Conservation (phyloP, 2,329 filamentous ascomycete species). For the Microsporum ferrugineum region DNA sequence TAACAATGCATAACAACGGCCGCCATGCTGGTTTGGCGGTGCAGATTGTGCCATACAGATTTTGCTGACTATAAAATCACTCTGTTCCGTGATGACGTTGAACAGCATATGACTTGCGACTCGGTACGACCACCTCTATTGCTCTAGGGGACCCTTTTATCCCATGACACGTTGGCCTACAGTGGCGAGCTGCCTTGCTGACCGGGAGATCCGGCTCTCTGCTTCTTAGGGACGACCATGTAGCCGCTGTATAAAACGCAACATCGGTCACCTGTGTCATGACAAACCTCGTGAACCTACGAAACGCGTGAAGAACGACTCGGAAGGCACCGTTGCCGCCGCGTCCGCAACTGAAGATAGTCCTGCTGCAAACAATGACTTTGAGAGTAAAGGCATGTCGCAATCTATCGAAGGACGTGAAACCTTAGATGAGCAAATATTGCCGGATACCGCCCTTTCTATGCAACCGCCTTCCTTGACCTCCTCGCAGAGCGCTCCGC, state of each 20-base stretch:
- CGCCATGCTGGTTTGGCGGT: background rate
- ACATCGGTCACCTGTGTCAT: slow-evolving; percentile 96
- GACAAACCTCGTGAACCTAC: slow-evolving; percentile 85
- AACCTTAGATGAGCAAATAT: slow-evolving; percentile 37
- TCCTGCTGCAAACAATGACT: slow-evolving; percentile 31
- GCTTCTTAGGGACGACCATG: slow-evolving; percentile 71
- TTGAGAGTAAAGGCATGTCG: slow-evolving; percentile 37
- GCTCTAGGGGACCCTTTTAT: slow-evolving; percentile 6
- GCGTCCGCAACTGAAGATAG: slow-evolving; percentile 51
- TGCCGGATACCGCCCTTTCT: slow-evolving; percentile 32
- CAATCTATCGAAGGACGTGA: slow-evolving; percentile 48
- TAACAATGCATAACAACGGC: background rate
- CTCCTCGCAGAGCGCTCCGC: slow-evolving; percentile 55
- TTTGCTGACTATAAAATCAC: background rate
- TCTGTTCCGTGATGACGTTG: slow-evolving; percentile 27
- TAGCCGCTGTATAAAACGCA: slow-evolving; percentile 93
- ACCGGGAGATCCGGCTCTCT: slow-evolving; percentile 13
- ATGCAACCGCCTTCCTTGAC: slow-evolving; percentile 40
- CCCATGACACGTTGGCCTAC: slow-evolving; percentile 5
- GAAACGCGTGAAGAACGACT: slow-evolving; percentile 65
- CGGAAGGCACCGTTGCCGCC: slow-evolving; percentile 44
- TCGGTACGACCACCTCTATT: slow-evolving; percentile 49
- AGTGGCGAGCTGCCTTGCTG: background rate
- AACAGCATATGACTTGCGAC: slow-evolving; percentile 85
- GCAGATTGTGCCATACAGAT: background rate